Evolutionary conservation across 768 basidiomycete species (phyloP), one percentile per base, ranked within the genome.

Genomic region (Royoungia palumana): DNA sequence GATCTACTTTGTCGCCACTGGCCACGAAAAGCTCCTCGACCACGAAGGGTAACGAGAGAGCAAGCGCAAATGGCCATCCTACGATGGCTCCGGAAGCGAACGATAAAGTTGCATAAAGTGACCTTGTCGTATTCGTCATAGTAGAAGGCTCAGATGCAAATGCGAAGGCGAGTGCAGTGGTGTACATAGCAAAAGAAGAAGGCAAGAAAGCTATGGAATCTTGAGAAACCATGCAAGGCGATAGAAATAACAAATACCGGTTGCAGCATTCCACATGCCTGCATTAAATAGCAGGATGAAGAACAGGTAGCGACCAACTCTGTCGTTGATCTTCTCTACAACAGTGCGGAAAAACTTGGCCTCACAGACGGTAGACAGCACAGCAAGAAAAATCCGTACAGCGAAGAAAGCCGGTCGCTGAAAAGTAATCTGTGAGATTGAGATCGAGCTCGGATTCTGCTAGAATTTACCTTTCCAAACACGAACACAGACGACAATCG

Each of bases 11-110:
- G 58, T 96, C 94, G 8, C 75, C 78, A 34, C 87, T 84, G 46
- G 74, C 80, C 20, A 94, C 65, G 60, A 93, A 88, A 19, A 97
- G 72, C 64, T 98, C 92, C 65, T 98, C 96, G 39, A 90, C 66
- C 12, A 94, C 81, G 58, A 95, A 94, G 2, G 96, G 96, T 13
- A 96, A 70, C 0, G 90, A 82, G 7, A 97, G 75, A 1, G 89
- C 83, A 16, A 93, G 75, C n/a, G 89, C 76, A 65, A 99, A 99
- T 6, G 96, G 96, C 96, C 96, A 99, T 6, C 95, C 96, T 28
- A 97, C 79, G 42, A 98, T 80, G 2, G 84, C 90, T 6, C 91
- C 94, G 6, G 82, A 64, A 2, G 89, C 91, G 63, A 93, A 90
- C 41, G 76, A 69, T 39, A 86, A 50, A 0, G 89, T 89, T 0